Conservation (phyloP, 306 rosid genomes). For the Medicago lupulina region DNA sequence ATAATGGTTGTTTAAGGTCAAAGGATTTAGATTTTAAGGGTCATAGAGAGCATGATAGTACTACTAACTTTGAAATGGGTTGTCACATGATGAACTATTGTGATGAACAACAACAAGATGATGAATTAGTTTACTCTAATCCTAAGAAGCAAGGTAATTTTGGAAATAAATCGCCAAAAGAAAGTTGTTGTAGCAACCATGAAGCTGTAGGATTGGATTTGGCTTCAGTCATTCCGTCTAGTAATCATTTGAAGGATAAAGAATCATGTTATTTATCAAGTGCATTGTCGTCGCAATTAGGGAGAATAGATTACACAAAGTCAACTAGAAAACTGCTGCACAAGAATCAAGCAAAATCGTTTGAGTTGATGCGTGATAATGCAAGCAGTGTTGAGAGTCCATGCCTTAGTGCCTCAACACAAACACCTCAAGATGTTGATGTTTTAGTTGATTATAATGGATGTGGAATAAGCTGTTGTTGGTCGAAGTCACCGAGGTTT, state of each 20-base stretch:
- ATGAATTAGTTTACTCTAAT: background rate
- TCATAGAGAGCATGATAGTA: conserved; percentile 40
- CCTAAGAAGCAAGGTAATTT: conserved; percentile 38
- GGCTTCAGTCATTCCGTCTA: conserved; percentile 43
- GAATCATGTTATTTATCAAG: conserved; percentile 46
- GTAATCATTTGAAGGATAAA: conserved; percentile 53
- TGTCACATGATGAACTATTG: background rate
- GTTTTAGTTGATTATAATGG: conserved; percentile 52
- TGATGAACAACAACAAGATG: conserved; percentile 46
- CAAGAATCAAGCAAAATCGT: conserved; percentile 45
- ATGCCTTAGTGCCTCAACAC: conserved; percentile 38
- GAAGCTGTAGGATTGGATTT: conserved; percentile 51
- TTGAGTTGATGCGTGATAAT: conserved; percentile 47
- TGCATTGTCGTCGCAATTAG: conserved; percentile 46
- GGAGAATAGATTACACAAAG: conserved; percentile 46
- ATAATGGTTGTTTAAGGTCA: conserved; percentile 42
- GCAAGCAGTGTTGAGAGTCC: conserved; percentile 55
- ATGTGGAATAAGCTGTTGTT: conserved; percentile 75
- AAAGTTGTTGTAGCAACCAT: conserved; percentile 54
- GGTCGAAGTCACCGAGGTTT: conserved; percentile 77
- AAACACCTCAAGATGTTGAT: conserved; percentile 52
- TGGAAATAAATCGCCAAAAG: conserved; percentile 50
- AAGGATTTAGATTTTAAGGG: conserved; percentile 46
- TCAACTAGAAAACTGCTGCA: conserved; percentile 37
- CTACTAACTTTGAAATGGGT: conserved; percentile 48